A percentile compares a stretch with the other conserved stretches of the same genome.
Evolutionary conservation across 768 basidiomycete species (phyloP).

Genomic region (Tylopilus vinaceipallidus): DNA sequence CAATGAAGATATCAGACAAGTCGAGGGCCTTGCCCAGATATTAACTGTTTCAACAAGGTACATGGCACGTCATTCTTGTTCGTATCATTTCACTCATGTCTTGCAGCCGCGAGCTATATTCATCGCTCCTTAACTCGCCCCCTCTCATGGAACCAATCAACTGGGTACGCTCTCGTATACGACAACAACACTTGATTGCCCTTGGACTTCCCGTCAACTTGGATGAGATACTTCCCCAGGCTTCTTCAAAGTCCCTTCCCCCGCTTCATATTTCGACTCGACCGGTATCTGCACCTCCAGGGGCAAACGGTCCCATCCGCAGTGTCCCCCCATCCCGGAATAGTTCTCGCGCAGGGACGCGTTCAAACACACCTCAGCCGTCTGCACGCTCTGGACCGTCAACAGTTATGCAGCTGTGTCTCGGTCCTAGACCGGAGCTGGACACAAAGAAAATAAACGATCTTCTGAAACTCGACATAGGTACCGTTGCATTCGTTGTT

Average conservation of each 20-base stretch:
- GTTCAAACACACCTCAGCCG: slow-evolving; percentile 44
- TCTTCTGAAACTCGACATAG: slow-evolving; percentile 63
- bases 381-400: slow-evolving; percentile 32
- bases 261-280: slow-evolving; percentile 80
- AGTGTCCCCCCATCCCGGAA: slow-evolving; percentile 34
- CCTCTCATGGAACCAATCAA: slow-evolving; percentile 83
- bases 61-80: slow-evolving; percentile 9
- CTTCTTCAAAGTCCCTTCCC: slow-evolving; percentile 66
- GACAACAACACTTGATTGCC: slow-evolving; percentile 86
- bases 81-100: slow-evolving; percentile 22
- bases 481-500: slow-evolving; percentile 36
- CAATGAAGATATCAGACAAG: slow-evolving; percentile 73
- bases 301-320: slow-evolving; percentile 36
- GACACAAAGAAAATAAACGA: slow-evolving; percentile 63
- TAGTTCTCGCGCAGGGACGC: slow-evolving; percentile 53
- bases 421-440: slow-evolving; percentile 78
- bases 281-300: slow-evolving; percentile 79
- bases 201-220: slow-evolving; percentile 94
- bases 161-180: slow-evolving; percentile 90
- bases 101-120: slow-evolving; percentile 75
- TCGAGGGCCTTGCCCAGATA: slow-evolving; percentile 78
- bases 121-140: slow-evolving; percentile 64
- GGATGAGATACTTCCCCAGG: slow-evolving; percentile 81
- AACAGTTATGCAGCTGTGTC: slow-evolving; percentile 40
- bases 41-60: slow-evolving; percentile 77